Percentiles rank a stretch among this genome's conserved stretches.
Evolutionary conservation across 2,329 filamentous ascomycete species (phyloP).

Genomic region (Fusarium secorum): DNA sequence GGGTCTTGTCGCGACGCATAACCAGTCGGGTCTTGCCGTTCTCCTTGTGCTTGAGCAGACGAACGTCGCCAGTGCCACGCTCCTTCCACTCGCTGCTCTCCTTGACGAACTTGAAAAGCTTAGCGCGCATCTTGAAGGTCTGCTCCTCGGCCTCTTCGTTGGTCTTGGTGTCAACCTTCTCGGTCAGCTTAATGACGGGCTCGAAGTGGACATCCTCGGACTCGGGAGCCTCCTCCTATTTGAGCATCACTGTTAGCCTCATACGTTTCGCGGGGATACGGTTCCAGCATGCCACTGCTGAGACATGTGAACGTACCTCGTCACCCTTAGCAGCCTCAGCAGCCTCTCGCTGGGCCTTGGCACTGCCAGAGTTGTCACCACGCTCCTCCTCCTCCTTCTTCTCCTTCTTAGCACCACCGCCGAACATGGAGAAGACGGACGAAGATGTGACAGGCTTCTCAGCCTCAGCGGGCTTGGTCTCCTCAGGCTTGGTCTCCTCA

Average conservation of each 20-base stretch:
- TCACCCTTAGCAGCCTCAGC: constrained; percentile 65
- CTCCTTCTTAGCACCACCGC: constrained; percentile 95
- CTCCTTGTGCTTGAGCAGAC: constrained; percentile 98
- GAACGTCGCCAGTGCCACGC: constrained; percentile 94
- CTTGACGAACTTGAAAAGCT: constrained; percentile 98
- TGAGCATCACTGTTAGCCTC: constrained; percentile 10
- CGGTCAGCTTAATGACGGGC: constrained; percentile 93
- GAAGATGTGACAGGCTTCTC: constrained; percentile 62
- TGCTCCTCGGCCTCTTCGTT: constrained; percentile 99
- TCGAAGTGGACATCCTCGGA: constrained; percentile 96
- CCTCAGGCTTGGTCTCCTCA: constrained; percentile 36
- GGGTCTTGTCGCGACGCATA: constrained; percentile 99
- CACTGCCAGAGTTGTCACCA: constrained; percentile 87
- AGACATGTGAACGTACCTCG: constrained; percentile 56
- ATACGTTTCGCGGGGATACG: background rate
- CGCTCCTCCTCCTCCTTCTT: constrained; percentile 85
- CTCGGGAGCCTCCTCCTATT: constrained; percentile 75
- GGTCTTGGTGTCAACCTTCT: constrained; percentile 97
- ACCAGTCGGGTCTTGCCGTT: constrained; percentile 97
- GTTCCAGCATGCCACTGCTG: constrained; percentile 15
- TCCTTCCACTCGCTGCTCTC: constrained; percentile 98
- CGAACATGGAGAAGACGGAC: constrained; percentile 97
- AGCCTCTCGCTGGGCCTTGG: constrained; percentile 77
- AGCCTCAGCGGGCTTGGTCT: constrained; percentile 25
- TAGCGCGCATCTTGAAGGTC: constrained; percentile 99